Conservation (phyloP, 768 basidiomycete genomes). For the Boletus patriciae region DNA sequence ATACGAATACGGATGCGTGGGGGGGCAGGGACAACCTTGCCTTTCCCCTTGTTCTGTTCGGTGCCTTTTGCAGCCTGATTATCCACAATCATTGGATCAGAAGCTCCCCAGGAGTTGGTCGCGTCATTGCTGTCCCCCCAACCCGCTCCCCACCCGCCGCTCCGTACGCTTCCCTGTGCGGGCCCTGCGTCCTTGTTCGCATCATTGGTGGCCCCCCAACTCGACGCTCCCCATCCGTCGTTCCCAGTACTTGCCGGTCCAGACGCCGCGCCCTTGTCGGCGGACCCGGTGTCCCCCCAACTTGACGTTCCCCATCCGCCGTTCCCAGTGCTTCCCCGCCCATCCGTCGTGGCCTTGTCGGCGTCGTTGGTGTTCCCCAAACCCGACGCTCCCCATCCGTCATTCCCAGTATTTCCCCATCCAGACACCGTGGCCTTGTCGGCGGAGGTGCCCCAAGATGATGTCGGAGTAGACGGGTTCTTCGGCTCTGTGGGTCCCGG, state of each 20-base stretch:
- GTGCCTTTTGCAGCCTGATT: background rate
- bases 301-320: background rate
- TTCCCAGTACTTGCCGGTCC: background rate
- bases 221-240: background rate
- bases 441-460: background rate
- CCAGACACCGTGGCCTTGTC: background rate
- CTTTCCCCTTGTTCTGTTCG: slow-evolving; percentile 6
- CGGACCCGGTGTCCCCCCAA: background rate
- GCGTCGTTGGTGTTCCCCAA: background rate
- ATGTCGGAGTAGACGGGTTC: background rate
- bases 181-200: background rate
- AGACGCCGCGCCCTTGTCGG: slow-evolving; percentile 1
- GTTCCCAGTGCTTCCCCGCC: background rate
- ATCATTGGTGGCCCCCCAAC: background rate
- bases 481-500: background rate
- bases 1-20: slow-evolving; percentile 29
- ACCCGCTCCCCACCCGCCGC: slow-evolving; percentile 4
- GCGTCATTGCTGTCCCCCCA: slow-evolving; percentile 6
- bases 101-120: background rate
- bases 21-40: slow-evolving; percentile 18
- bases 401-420: slow-evolving; percentile 4
- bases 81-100: slow-evolving; percentile 15
- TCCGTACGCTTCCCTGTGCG: background rate
- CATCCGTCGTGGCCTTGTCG: background rate
- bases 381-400: background rate